phyloP scores from a whole-genome alignment of 805 yeast species.

The Myxozyma neotropica region DNA sequence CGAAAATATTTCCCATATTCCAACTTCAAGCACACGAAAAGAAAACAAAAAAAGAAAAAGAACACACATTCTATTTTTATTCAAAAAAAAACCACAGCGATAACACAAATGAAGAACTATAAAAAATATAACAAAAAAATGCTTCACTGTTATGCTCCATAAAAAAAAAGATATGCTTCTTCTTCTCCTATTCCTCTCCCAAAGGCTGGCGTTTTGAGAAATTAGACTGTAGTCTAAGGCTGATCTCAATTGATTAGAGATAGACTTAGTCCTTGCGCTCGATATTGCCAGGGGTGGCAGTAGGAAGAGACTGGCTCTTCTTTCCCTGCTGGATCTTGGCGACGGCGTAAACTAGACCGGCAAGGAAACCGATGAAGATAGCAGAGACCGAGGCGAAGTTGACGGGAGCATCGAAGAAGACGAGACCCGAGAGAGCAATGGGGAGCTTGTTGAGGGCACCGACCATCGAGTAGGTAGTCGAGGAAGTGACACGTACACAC shows the following conservation, averaged over 20 bases:
- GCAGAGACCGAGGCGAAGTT: slow-evolving; percentile 91
- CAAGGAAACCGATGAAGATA: slow-evolving; percentile 87
- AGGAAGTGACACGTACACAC: slow-evolving; percentile 99
- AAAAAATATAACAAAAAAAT: too few species aligned
- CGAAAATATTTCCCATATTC: too few species aligned
- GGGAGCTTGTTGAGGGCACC: slow-evolving; percentile 99
- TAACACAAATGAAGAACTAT: too few species aligned
- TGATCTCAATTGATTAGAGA: neutral
- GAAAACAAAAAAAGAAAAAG: too few species aligned
- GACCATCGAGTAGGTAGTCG: slow-evolving; percentile 98
- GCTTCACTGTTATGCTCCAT: neutral
- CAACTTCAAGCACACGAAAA: neutral
- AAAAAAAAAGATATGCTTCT: neutral
- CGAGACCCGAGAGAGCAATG: slow-evolving; percentile 90
- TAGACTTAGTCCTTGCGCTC: slow-evolving; percentile 34
- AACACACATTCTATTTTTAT: neutral
- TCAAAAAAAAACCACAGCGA: neutral
- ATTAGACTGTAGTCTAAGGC: too few species aligned
- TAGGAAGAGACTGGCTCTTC: slow-evolving; percentile 29
- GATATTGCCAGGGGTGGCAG: slow-evolving; percentile 10
- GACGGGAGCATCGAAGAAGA: slow-evolving; percentile 93
- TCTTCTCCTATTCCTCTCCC: neutral
- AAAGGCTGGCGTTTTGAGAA: neutral
- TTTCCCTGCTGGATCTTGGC: slow-evolving; percentile 89
- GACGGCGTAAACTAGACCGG: slow-evolving; percentile 94